Evolutionary conservation across 768 basidiomycete genomes (phyloP), one percentile per base, ranked within the genome.

Genomic region (Asterophora parasitica): DNA sequence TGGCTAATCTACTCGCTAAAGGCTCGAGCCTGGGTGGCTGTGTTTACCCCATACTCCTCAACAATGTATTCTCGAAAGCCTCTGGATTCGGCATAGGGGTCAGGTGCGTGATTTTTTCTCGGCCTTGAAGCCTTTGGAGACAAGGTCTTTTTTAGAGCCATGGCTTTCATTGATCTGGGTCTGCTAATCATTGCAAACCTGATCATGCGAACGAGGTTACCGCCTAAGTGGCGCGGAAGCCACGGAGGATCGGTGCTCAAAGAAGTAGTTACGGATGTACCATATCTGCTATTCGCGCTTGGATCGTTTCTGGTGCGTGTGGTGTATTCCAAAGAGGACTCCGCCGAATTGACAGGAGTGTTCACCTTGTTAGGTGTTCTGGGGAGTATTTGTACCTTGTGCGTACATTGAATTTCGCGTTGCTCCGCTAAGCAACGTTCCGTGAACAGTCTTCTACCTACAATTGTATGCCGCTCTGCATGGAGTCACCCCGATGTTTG

Each of bases 321-420:
- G 50, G n/a, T 26, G 39, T 36, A 39, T 33, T n/a, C 45, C 12
- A 44, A 34, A 32, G n/a, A 7, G 46, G 28, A 7, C 5, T 13
- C 30, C 11, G 23, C 26, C 49, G 45, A n/a, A 37, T 52, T 19
- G 42, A 46, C 30, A 44, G 32, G 16, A 20, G 23, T 17, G 4
- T 19, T 13, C 15, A n/a, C 13, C 6, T 47, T 43, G 19, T 40
- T 37, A 73, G 70, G 47, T 68, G 49, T 77, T 75, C 46, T 76
- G 72, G 73, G 77, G 76, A 17, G 60, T 72, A 9, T 78, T 76
- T 49, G 63, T 78, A 15, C 77, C 77, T 28, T 77, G 76, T 77
- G 61, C 20, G 72, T 60, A 23, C 34, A 26, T 7, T 38, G 31
- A 32, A 28, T 30, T 28, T 27, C 27, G 12, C 30, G n/a, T 10